Evolutionary conservation across 306 rosid genomes (phyloP), one percentile per base, ranked within the genome.

Genomic region (Citrullus mucosospermus): DNA sequence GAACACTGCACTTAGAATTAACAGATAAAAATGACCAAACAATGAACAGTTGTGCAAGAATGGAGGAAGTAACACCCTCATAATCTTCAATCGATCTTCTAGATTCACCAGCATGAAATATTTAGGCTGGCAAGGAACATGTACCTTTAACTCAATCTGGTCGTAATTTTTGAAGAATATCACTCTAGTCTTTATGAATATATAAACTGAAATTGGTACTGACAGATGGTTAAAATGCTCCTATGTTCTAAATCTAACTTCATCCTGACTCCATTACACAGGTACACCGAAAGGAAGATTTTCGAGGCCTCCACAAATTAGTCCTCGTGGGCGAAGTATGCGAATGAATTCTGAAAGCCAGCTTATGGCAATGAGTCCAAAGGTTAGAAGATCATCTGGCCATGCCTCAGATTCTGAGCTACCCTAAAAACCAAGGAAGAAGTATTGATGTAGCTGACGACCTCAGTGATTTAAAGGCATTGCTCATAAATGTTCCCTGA

Each of bases 371-470:
- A 61, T 81, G 69, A 88, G 90, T 87, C 90, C 95, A 63, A 89
- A 91, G 84, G 48, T 85, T 2, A 82, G 87, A 77, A 86, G 97
- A 87, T 34, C 86, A 78, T 53, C 97, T 16, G 91, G 97, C 80
- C 95, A 88, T 86, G 92, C 84, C 88, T 95, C 97, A 34, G 96
- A 92, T 88, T 91, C 97, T 59, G 97, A 95, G 85, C 87, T 95
- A 82, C 57, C 93, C 65, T 89, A 86, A 20, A 44, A 53, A 9
- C 13, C 39, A 74, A 72, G 58, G 77, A 72, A 73, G 44, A 28
- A 44, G 76, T 70, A 44, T 22, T 1, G 18, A 70, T 20, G 32
- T 44, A 70, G 30, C 56, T 44, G 57, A 70, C 39, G 56, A 22
- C 61, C 78, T 73, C 60, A 17, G 59, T 50, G 78, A 50, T 51